A percentile compares a stretch with the other conserved stretches of the same genome.
phyloP scores from a whole-genome alignment of 2,329 filamentous ascomycete genomes.

The Penicillium hordei region DNA sequence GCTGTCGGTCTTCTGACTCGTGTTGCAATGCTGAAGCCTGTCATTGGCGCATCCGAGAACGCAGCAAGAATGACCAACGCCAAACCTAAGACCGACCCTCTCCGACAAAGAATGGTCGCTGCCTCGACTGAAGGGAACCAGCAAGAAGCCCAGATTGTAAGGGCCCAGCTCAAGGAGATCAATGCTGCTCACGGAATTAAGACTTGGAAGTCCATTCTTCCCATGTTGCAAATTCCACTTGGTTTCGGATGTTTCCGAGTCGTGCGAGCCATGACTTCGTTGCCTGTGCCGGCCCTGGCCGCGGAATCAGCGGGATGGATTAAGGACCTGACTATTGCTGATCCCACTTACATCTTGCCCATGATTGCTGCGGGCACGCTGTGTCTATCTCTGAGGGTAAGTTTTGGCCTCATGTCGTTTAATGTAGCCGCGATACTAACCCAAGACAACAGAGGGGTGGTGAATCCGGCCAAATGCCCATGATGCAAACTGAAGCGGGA shows the following conservation, averaged over 20 bases:
- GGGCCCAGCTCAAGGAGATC: slow-evolving; percentile 52
- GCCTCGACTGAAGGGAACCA: slow-evolving; percentile 49
- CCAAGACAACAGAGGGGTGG: slow-evolving; percentile 36
- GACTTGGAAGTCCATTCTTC: slow-evolving; percentile 52
- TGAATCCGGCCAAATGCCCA: slow-evolving; percentile 36
- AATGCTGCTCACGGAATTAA: slow-evolving; percentile 58
- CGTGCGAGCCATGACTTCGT: slow-evolving; percentile 67
- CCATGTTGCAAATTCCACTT: slow-evolving; percentile 66
- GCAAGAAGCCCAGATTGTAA: slow-evolving; percentile 47
- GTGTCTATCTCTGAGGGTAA: slow-evolving; percentile 59
- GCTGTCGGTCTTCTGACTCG: slow-evolving; percentile 66
- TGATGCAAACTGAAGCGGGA: slow-evolving; percentile 30
- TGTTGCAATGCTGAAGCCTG: slow-evolving; percentile 63
- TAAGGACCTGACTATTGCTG: slow-evolving; percentile 68
- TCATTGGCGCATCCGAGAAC: slow-evolving; percentile 61
- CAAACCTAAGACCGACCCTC: slow-evolving; percentile 56
- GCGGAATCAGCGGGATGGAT: slow-evolving; percentile 75
- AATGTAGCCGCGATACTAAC: neutral
- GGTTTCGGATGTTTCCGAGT: slow-evolving; percentile 80
- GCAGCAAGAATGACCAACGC: slow-evolving; percentile 63
- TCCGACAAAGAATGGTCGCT: slow-evolving; percentile 56
- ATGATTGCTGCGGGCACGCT: slow-evolving; percentile 57
- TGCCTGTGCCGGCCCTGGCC: slow-evolving; percentile 80
- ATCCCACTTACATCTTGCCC: slow-evolving; percentile 78
- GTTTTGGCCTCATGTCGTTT: slow-evolving; percentile 26